Evolutionary conservation across 306 rosid species (phyloP), one percentile per base, ranked within the genome.

Genomic region (Ammopiptanthus mongolicus): DNA sequence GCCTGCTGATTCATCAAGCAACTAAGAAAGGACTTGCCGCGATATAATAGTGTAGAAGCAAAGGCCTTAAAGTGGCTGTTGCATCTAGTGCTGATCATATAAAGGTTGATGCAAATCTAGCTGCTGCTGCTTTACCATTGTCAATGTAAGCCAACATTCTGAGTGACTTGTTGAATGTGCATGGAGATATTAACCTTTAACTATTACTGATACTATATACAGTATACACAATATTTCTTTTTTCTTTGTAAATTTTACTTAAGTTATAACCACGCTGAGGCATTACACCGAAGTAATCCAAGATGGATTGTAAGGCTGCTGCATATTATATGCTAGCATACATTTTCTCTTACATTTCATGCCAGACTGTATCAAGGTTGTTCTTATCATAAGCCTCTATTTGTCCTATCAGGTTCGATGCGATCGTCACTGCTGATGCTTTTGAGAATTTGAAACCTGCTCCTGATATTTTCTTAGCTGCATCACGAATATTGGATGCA

Each of bases 21-120:
- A 76, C 79, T 73, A 53, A 72, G 34, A 81, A 66, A 48, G 61
- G 78, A 22, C 31, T 33, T 78, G 75, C 42, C 34, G 3, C 56
- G 33, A 44, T 65, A 12, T 71, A 61, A 78, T 88, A 95, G 98
- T 95, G 98, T 76, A 95, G 86, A 82, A 86, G 79, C 80, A 84
- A 90, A 83, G 98, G 97, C 73, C 96, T 95, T 78, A 95, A 95
- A 86, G 98, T 95, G 79, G 97, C 97, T 80, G 98, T 95, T 82
- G 98, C 98, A 33, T 95, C 98, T 48, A 95, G 98, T 71, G 98
- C 97, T 85, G 98, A 95, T 85, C 93, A 91, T 31, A 86, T 95
- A 85, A 95, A 95, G 93, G 97, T 95, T 79, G 94, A 91, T 79
- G 98, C 96, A 70, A 95, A 95, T 88, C 85, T 95, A 72, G 90